Conservation (phyloP, 2,329 filamentous ascomycete species). For the Pyrenochaeta sp. region DNA sequence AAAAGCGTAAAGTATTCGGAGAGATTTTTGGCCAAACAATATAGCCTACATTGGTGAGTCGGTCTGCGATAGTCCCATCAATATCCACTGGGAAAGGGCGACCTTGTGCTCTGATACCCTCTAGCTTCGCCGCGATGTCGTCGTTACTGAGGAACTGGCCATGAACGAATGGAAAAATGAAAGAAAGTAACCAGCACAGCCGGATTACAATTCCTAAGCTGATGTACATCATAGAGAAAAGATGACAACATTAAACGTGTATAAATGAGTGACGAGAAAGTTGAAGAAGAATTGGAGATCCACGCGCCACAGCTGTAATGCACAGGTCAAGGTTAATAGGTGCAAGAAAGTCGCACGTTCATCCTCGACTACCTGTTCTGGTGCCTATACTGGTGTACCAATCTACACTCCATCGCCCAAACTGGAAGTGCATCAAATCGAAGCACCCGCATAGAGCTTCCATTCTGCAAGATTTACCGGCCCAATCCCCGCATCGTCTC, state of each 20-base stretch:
- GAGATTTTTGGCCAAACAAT: background rate
- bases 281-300: slow-evolving; percentile 4
- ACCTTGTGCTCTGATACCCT: background rate
- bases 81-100: background rate
- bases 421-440: slow-evolving; percentile 15
- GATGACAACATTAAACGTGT: slow-evolving; percentile 6
- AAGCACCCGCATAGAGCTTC: slow-evolving; percentile 15
- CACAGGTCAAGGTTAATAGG: slow-evolving; percentile 7
- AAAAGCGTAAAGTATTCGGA: background rate
- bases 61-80: background rate
- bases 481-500: background rate
- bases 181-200: slow-evolving; percentile 32
- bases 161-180: slow-evolving; percentile 13
- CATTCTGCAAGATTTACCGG: slow-evolving; percentile 6
- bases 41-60: background rate
- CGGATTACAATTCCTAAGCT: slow-evolving; percentile 12
- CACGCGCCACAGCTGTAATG: slow-evolving; percentile 5
- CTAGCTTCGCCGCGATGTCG: background rate
- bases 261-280: slow-evolving; percentile 10
- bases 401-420: slow-evolving; percentile 6
- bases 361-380: background rate
- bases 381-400: background rate
- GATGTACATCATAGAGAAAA: slow-evolving; percentile 14
- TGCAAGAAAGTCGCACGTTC: slow-evolving; percentile 5
- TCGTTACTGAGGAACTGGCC: slow-evolving; percentile 9